Evolutionary conservation across 2,329 filamentous ascomycete genomes (phyloP).

Genomic region (Phialocephala sp.): DNA sequence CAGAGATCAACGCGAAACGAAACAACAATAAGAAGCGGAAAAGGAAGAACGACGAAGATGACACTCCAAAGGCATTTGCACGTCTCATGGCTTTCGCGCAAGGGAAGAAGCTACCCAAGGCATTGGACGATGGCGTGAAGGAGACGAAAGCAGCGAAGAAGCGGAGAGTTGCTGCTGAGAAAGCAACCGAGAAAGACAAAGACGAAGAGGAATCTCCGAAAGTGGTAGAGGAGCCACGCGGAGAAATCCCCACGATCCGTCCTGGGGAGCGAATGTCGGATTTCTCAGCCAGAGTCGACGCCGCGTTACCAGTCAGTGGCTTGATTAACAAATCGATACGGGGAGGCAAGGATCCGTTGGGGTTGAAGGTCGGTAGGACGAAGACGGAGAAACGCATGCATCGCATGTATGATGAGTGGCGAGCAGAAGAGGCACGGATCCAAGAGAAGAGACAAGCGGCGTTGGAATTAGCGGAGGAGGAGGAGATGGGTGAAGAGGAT

Average conservation of each 20-base stretch:
- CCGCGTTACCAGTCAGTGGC: conserved; percentile 76
- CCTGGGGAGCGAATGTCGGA: conserved; percentile 85
- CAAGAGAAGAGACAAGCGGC: conserved; percentile 41
- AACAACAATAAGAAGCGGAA: conserved; percentile 57
- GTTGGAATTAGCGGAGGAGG: conserved; percentile 41
- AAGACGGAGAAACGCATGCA: conserved; percentile 85
- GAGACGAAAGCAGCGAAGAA: conserved; percentile 43
- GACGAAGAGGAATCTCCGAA: conserved; percentile 30
- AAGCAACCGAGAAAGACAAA: conserved; percentile 28
- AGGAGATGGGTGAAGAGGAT: conserved; percentile 40
- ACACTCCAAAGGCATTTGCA: conserved; percentile 87
- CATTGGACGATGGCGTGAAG: conserved; percentile 73
- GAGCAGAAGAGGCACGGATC: conserved; percentile 65
- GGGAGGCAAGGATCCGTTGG: conserved; percentile 65
- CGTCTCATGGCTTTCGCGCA: conserved; percentile 79
- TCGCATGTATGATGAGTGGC: conserved; percentile 80
- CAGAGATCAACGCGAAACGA: conserved; percentile 37
- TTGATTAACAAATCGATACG: conserved; percentile 67
- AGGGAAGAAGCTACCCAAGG: conserved; percentile 64
- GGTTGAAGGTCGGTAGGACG: conserved; percentile 72
- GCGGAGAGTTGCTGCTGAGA: conserved; percentile 22
- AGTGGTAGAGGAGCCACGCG: conserved; percentile 32
- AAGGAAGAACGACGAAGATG: conserved; percentile 61
- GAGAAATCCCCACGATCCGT: conserved; percentile 67
- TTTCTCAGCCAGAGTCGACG: conserved; percentile 83